Evolutionary conservation across 371 early-diverging fungal species (phyloP).

Genomic region (Mucor sp.): DNA sequence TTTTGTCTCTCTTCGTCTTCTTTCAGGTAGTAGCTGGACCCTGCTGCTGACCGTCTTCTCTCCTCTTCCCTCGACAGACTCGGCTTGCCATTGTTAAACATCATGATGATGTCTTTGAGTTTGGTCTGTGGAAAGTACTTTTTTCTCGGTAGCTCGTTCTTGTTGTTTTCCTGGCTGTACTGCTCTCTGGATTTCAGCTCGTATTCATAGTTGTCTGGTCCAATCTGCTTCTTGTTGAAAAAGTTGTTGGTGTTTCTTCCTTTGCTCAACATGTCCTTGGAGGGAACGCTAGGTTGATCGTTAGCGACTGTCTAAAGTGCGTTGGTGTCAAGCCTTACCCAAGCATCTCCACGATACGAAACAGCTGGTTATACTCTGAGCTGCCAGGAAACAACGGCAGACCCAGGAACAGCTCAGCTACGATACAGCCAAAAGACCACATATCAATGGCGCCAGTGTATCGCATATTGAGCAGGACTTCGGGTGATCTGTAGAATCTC

Average conservation of each 20-base stretch:
- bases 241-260: slow-evolving; percentile 34
- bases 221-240: slow-evolving; percentile 26
- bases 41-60: slow-evolving; percentile 24
- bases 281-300: slow-evolving; percentile 20
- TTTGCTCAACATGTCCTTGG: slow-evolving; percentile 43
- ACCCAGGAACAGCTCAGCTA: slow-evolving; percentile 95
- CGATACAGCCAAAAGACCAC: slow-evolving; percentile 99
- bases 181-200: slow-evolving; percentile 80
- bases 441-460: slow-evolving; percentile 98
- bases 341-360: slow-evolving; percentile 87
- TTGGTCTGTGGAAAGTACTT: slow-evolving; percentile 81
- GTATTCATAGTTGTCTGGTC: slow-evolving; percentile 56
- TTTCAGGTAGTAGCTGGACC: not conserved
- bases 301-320: not conserved
- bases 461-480: slow-evolving; percentile 93
- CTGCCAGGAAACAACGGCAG: slow-evolving; percentile 94
- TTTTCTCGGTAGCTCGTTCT: slow-evolving; percentile 83
- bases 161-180: slow-evolving; percentile 76
- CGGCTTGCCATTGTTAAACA: slow-evolving; percentile 65
- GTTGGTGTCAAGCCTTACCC: slow-evolving; percentile 52
- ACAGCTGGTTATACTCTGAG: slow-evolving; percentile 93
- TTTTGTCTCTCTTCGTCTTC: slow-evolving; percentile 14
- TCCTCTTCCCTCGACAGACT: slow-evolving; percentile 58
- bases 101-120: slow-evolving; percentile 81
- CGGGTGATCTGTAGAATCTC: slow-evolving; percentile 97